phyloP scores from a whole-genome alignment of 345 rosid species.

The Cochlearia excelsa region DNA sequence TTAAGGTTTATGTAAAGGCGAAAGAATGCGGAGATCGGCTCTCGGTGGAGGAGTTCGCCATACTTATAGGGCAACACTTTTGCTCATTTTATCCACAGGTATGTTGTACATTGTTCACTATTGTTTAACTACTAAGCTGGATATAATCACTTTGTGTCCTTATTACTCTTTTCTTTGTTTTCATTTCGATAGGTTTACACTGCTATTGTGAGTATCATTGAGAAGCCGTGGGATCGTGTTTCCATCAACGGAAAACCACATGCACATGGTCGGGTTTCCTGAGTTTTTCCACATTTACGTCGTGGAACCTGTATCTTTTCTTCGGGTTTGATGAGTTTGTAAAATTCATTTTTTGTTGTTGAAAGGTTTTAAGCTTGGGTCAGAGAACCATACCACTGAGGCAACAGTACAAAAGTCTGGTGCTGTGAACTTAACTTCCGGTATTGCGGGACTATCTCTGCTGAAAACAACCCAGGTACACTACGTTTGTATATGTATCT shows the following conservation, averaged over 20 bases:
- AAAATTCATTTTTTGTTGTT: slow-evolving; percentile 4
- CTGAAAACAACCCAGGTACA: slow-evolving; percentile 88
- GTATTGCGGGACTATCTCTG: slow-evolving; percentile 68
- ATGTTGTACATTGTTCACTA: background rate
- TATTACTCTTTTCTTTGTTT: background rate
- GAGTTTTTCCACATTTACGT: background rate
- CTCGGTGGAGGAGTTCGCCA: slow-evolving; percentile 79
- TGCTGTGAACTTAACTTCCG: slow-evolving; percentile 56
- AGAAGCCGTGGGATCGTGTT: slow-evolving; percentile 96
- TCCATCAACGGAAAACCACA: slow-evolving; percentile 61
- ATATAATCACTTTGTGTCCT: background rate
- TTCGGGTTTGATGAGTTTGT: background rate
- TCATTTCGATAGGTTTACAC: slow-evolving; percentile 54
- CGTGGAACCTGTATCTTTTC: background rate
- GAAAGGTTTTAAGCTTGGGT: slow-evolving; percentile 89
- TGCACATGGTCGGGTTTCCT: slow-evolving; percentile 57
- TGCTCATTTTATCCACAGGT: slow-evolving; percentile 76
- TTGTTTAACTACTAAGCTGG: background rate
- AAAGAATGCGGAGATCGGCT: slow-evolving; percentile 67
- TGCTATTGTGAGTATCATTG: slow-evolving; percentile 66
- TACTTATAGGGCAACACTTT: slow-evolving; percentile 77
- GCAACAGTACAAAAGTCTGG: slow-evolving; percentile 68
- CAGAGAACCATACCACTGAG: slow-evolving; percentile 84
- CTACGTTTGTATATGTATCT: background rate
- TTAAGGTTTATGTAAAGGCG: slow-evolving; percentile 84